phyloP scores from a whole-genome alignment of 257 asterid species.

The Craterostigma plantagineum region DNA sequence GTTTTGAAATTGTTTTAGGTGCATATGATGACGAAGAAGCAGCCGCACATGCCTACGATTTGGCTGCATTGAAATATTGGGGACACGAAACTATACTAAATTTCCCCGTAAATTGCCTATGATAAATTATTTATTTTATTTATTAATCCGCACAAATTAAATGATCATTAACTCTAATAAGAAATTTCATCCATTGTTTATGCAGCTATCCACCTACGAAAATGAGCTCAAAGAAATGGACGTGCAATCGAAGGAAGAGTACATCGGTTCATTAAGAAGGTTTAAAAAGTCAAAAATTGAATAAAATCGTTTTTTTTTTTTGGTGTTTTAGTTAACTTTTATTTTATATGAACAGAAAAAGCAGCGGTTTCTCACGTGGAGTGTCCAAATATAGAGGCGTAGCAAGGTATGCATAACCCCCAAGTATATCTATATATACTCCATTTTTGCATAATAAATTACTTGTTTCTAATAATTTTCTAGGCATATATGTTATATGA shows the following conservation, averaged over 20 bases:
- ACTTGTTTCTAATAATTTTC: neutral
- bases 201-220: slow-evolving; percentile 38
- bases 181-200: neutral
- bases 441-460: neutral
- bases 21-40: slow-evolving; percentile 91
- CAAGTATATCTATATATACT: no score
- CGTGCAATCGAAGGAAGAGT: slow-evolving; percentile 71
- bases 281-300: slow-evolving; percentile 4
- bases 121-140: neutral
- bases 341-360: slow-evolving; percentile 49
- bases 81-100: slow-evolving; percentile 75
- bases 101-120: slow-evolving; percentile 42
- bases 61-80: slow-evolving; percentile 96
- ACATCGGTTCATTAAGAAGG: slow-evolving; percentile 86
- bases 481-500: neutral
- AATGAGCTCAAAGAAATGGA: slow-evolving; percentile 77
- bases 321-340: neutral
- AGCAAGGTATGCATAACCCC: slow-evolving; percentile 39
- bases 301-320: neutral
- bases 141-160: neutral
- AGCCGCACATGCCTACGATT: slow-evolving; percentile 97
- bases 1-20: slow-evolving; percentile 23
- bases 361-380: slow-evolving; percentile 96
- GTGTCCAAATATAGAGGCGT: slow-evolving; percentile 96
- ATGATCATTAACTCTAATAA: no score